Evolutionary conservation across 768 basidiomycete genomes (phyloP).

Genomic region (Macrolepiota dolichaula): DNA sequence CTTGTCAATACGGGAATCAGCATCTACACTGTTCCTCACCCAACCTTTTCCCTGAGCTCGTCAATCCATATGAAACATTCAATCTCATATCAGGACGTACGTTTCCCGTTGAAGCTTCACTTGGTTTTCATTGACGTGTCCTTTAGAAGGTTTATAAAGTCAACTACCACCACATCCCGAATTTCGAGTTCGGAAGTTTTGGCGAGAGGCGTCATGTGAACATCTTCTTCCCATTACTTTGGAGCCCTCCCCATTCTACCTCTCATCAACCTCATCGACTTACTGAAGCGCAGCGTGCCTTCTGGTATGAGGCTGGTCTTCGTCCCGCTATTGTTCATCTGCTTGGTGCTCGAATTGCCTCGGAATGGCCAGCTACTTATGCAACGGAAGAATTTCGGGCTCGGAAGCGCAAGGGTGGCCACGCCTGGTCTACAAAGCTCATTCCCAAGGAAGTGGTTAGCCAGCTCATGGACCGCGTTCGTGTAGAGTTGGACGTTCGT

Average conservation of each 20-base stretch:
- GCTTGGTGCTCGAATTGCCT: neutral
- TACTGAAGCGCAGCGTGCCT: constrained; percentile 10
- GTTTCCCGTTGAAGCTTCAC: no score
- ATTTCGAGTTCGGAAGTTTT: neutral
- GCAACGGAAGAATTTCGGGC: constrained; percentile 20
- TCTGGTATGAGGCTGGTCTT: constrained; percentile 22
- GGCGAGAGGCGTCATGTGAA: neutral
- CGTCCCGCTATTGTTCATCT: constrained; percentile 19
- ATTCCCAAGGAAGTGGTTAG: constrained; percentile 8
- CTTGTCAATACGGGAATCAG: constrained; percentile 4
- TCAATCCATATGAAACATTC: neutral
- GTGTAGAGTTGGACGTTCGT: neutral
- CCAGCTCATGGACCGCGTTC: constrained; percentile 15
- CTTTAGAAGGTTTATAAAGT: neutral
- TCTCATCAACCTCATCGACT: neutral
- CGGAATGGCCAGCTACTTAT: constrained; percentile 25
- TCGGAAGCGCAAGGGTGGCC: constrained; percentile 11
- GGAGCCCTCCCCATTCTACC: neutral
- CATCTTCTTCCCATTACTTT: constrained; percentile 25
- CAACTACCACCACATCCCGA: neutral
- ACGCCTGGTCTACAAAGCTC: constrained; percentile 17
- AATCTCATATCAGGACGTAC: neutral
- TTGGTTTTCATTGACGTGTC: neutral
- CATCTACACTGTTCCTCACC: neutral
- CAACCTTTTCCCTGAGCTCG: neutral